Conservation (phyloP, 805 yeast species). For the Starmerella floris region DNA sequence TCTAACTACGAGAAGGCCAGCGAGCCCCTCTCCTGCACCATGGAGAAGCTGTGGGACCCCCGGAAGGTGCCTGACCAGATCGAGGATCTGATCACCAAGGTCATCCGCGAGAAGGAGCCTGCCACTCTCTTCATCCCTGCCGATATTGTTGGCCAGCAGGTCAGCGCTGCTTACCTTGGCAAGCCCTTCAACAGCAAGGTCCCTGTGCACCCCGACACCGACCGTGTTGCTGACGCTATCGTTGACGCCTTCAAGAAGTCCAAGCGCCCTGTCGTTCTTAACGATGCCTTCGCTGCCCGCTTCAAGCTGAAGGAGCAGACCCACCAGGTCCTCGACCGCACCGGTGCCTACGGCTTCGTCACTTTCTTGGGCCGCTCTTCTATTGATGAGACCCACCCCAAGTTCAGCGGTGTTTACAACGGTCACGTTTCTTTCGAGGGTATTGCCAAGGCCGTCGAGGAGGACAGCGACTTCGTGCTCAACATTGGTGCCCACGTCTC, state of each 20-base stretch:
- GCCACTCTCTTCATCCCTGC: slow-evolving; percentile 71
- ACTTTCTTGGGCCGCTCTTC: slow-evolving; percentile 60
- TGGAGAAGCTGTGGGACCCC: slow-evolving; percentile 37
- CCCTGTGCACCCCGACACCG: slow-evolving; percentile 23
- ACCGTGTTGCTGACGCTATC: slow-evolving; percentile 34
- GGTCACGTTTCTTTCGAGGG: slow-evolving; percentile 44
- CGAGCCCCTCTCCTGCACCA: slow-evolving; percentile 41
- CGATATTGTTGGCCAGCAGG: slow-evolving; percentile 42
- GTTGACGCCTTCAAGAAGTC: slow-evolving; percentile 40
- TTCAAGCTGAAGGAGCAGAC: slow-evolving; percentile 27
- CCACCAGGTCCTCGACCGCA: slow-evolving; percentile 36
- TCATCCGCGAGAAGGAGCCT: slow-evolving; percentile 52
- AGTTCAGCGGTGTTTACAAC: slow-evolving; percentile 59
- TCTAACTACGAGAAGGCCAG: slow-evolving; percentile 53
- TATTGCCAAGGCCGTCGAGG: slow-evolving; percentile 36
- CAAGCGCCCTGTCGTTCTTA: slow-evolving; percentile 50
- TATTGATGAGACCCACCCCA: slow-evolving; percentile 53
- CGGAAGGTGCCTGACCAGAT: slow-evolving; percentile 43
- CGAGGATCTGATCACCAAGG: slow-evolving; percentile 49
- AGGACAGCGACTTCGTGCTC: slow-evolving; percentile 50
- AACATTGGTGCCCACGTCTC: slow-evolving; percentile 55
- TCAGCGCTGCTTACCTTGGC: slow-evolving; percentile 30
- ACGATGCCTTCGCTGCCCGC: slow-evolving; percentile 58
- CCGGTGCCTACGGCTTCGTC: slow-evolving; percentile 44
- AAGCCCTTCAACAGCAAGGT: slow-evolving; percentile 26